These are phyloP conservation scores for Vicia sativa DNA, from an alignment of 306 rosid genomes.

Conservation along the genomic window DNA sequence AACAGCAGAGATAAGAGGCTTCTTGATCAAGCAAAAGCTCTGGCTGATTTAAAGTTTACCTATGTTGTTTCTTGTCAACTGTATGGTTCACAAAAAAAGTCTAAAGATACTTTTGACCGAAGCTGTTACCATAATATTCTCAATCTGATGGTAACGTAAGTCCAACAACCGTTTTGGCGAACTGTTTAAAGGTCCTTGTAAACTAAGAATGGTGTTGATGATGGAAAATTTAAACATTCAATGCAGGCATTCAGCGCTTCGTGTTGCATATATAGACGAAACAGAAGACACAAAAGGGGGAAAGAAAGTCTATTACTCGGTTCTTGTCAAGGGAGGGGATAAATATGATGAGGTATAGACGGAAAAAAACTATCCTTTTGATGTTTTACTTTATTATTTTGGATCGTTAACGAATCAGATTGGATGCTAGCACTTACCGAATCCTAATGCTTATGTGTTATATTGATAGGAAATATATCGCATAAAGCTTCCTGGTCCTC, in stretches of 20 bases:
- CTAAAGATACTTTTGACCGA: conserved; percentile 54
- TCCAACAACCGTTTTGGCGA: conserved; percentile 36
- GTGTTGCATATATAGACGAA: conserved; percentile 94
- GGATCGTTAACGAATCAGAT: too few species aligned
- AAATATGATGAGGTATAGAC: conserved; percentile 83
- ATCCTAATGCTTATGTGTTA: conserved; percentile 21
- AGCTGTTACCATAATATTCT: conserved; percentile 68
- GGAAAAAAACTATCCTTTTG: too few species aligned
- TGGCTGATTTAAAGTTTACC: conserved; percentile 89
- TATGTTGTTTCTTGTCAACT: conserved; percentile 95
- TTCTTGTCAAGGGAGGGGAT: conserved; percentile 94
- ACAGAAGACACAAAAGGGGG: conserved; percentile 58
- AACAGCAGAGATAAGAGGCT: conserved; percentile 35
- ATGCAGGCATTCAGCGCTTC: conserved; percentile 76
- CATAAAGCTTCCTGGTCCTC: conserved; percentile 95
- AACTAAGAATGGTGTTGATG: conserved; percentile 37
- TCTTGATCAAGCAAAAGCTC: conserved; percentile 62
- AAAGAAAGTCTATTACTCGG: conserved; percentile 67
- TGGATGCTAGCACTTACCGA: neutral
- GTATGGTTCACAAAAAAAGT: conserved; percentile 78
- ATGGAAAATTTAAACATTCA: conserved; percentile 26
- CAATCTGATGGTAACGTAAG: conserved; percentile 83
- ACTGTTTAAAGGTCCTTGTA: conserved; percentile 14
- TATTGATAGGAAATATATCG: conserved; percentile 87
- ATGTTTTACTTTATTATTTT: too few species aligned